Evolutionary conservation across 164 flowering plant genomes (phyloP).

Genomic region (Vitis rupestris): DNA sequence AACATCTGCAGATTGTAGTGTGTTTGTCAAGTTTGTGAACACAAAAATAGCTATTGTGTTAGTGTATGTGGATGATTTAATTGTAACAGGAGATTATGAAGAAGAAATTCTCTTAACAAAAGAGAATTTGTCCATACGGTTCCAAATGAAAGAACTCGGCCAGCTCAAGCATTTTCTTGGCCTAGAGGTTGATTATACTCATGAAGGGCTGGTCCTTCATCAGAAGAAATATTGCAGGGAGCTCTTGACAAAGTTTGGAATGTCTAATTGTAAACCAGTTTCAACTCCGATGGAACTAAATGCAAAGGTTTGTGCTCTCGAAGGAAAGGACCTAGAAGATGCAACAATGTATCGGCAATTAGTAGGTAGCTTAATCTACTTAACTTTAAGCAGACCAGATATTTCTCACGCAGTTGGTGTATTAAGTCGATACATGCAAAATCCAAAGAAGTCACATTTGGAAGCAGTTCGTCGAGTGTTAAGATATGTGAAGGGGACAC

Average conservation of each 20-base stretch:
- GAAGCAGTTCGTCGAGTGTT: not conserved
- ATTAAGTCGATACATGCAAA: not conserved
- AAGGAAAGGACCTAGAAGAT: conserved; percentile 11
- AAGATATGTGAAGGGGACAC: not conserved
- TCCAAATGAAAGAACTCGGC: conserved; percentile 20
- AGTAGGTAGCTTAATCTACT: conserved; percentile 19
- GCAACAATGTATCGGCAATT: conserved; percentile 5
- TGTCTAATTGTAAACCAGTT: not conserved
- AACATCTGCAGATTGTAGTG: conserved; percentile 7
- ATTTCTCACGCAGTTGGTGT: conserved; percentile 4
- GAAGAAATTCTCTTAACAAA: not conserved
- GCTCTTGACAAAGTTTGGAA: not conserved
- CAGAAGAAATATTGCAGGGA: conserved; percentile 8
- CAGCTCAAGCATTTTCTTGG: conserved; percentile 13
- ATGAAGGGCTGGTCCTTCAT: conserved; percentile 9
- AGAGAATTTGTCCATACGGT: conserved; percentile 1
- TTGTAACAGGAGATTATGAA: conserved; percentile 10
- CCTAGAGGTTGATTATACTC: conserved; percentile 7
- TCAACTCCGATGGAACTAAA: not conserved
- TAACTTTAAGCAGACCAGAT: conserved; percentile 9
- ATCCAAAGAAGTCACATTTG: not conserved
- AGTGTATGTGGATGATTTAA: not conserved
- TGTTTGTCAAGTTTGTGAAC: conserved; percentile 4
- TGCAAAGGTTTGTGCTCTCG: not conserved
- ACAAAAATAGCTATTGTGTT: not conserved